Evolutionary conservation across 139 green algal genomes (phyloP), one percentile per base, ranked within the genome.

Genomic region (Coelastrella sp.): DNA sequence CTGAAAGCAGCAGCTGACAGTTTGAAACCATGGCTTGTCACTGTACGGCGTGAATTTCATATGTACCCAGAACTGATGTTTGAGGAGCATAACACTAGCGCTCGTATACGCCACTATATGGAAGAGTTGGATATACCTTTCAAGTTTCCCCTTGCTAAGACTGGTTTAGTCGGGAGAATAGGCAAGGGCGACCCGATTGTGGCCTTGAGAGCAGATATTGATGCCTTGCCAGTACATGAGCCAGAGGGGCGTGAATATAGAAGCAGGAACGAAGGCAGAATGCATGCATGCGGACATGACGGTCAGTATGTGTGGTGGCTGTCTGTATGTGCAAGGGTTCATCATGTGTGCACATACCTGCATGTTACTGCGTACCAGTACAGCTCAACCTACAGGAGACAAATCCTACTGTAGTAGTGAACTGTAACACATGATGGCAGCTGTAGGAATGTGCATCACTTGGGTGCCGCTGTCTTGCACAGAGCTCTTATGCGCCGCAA

Each of bases 201-300:
- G 25, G 93, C 84, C 0, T 90, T 99, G 8, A 85, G 96, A 0
- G 89, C 95, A 25, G 96, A 99, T 86, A 98, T 98, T 23, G 96
- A 99, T 85, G 96, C 94, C 3, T 89, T 99, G 51, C 94, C 95
- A 51, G 91, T 98, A 23, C 62, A 88, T 2, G 93, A 96, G 78
- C 82, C 86, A 35, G 82, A 86, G 68, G 89, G 83, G 17, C 32
- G 87, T 21, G 38, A 40, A 5, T 91, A 79, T 60, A 38, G 57
- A 25, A 88, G 78, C 60, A 83, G 69, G 35, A 68, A 88, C 40
- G 60, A 81, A 0, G 93, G 93, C 40, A 74, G 68, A 38, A 98
- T 96, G 94, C 95, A 98, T 84, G 96, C 95, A 30, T 98, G 96
- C 78, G 95, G 94, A 2, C 96, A 98, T 81, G 95, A 98, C 83